phyloP scores from a whole-genome alignment of 495 filamentous ascomycete species.

The Friedmanniomyces simplex region DNA sequence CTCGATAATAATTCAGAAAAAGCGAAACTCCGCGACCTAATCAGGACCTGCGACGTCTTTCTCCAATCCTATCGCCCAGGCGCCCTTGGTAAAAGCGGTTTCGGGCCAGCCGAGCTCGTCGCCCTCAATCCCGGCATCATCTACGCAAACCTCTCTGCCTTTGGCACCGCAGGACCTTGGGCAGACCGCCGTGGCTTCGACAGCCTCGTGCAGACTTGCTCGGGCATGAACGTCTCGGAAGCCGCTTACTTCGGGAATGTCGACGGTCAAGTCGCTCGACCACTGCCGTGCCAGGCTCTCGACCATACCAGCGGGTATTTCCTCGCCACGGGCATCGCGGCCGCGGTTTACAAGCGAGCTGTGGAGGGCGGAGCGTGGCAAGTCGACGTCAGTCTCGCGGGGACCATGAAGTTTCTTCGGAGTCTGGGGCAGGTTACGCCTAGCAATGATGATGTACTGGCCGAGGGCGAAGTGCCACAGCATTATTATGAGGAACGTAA shows the following conservation, averaged over 20 bases:
- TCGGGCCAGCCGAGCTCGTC: constrained; percentile 16
- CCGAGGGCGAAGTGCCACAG: constrained; percentile 12
- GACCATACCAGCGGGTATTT: constrained; percentile 27
- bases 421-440: constrained; percentile 18
- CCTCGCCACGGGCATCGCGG: constrained; percentile 22
- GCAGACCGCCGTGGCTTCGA: constrained; percentile 25
- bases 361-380: constrained; percentile 20
- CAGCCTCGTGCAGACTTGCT: constrained; percentile 25
- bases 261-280: constrained; percentile 13
- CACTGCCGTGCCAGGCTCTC: constrained; percentile 25
- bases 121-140: constrained; percentile 19
- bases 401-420: constrained; percentile 25
- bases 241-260: constrained; percentile 18
- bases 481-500: constrained; percentile 18
- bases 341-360: constrained; percentile 21
- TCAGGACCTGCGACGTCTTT: constrained; percentile 26
- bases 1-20: constrained; percentile 18
- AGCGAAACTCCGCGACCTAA: constrained; percentile 17
- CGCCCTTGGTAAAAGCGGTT: constrained; percentile 21
- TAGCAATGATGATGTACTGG: constrained; percentile 9
- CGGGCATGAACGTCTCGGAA: constrained; percentile 28
- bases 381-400: constrained; percentile 30
- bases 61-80: constrained; percentile 26
- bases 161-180: constrained; percentile 24
- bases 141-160: constrained; percentile 22